Evolutionary conservation across 208 protist species (phyloP).

Genomic region (Herpetomonas tarakana): DNA sequence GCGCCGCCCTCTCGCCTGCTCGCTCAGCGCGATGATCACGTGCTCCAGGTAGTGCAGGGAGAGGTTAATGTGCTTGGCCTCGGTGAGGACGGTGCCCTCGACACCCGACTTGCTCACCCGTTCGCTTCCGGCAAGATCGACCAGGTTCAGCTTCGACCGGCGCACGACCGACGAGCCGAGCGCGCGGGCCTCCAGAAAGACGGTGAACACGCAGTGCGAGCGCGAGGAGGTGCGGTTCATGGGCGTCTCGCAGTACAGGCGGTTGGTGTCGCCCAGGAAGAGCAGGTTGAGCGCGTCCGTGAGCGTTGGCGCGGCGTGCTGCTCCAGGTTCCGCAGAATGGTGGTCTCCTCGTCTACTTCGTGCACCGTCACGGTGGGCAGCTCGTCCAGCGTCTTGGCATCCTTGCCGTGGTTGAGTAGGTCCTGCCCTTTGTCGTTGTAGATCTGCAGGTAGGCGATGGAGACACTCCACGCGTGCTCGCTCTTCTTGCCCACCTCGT

Average conservation of each 20-base stretch:
- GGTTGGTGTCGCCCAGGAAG: conserved; percentile 86
- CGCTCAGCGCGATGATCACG: conserved; percentile 84
- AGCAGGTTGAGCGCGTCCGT: conserved; percentile 77
- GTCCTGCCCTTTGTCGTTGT: conserved; percentile 91
- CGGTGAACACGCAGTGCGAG: conserved; percentile 91
- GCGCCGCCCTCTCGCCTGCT: conserved; percentile 65
- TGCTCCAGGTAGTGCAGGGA: conserved; percentile 85
- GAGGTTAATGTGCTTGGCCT: conserved; percentile 93
- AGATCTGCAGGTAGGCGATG: conserved; percentile 89
- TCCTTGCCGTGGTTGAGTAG: conserved; percentile 88
- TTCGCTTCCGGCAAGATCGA: conserved; percentile 94
- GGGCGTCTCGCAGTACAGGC: conserved; percentile 84
- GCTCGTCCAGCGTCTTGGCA: conserved; percentile 71
- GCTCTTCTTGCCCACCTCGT: conserved; percentile 41
- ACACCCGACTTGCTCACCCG: conserved; percentile 84
- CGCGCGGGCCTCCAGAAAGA: conserved; percentile 68
- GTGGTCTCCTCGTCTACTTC: conserved; percentile 63
- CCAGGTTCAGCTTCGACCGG: conserved; percentile 79
- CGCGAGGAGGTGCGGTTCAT: conserved; percentile 93
- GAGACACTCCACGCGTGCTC: conserved; percentile 41
- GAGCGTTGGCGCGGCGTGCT: conserved; percentile 64
- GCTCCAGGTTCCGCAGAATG: conserved; percentile 55
- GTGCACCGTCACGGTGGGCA: conserved; percentile 62
- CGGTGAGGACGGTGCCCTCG: conserved; percentile 55
- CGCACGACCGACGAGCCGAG: conserved; percentile 48